phyloP scores from a whole-genome alignment of 2,329 filamentous ascomycete genomes.

The Periglandula ipomoeae region DNA sequence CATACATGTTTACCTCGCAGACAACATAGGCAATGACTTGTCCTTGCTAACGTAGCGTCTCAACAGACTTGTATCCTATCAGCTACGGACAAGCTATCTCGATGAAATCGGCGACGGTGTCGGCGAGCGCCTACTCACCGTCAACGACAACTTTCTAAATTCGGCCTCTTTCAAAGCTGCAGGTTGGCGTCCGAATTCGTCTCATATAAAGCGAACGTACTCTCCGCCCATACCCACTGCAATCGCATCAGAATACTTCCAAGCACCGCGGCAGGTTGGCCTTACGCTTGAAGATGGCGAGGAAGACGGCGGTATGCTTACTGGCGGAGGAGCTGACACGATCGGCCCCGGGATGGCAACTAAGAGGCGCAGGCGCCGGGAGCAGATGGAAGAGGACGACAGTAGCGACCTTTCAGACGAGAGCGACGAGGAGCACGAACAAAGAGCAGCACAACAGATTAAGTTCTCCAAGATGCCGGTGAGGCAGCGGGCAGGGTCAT shows the following conservation, averaged over 20 bases:
- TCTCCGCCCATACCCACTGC: constrained; percentile 80
- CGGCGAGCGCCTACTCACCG: constrained; percentile 72
- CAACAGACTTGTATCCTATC: constrained; percentile 67
- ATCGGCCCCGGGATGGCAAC: constrained; percentile 58
- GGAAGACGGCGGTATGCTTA: constrained; percentile 65
- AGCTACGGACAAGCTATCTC: constrained; percentile 72
- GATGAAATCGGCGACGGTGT: constrained; percentile 75
- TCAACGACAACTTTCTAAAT: constrained; percentile 72
- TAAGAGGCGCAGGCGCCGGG: constrained; percentile 55
- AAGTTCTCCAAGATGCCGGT: constrained; percentile 96
- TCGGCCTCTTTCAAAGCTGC: constrained; percentile 74
- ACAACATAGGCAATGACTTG: neutral
- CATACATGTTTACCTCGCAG: no score
- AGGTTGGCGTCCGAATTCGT: constrained; percentile 66
- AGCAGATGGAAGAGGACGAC: constrained; percentile 76
- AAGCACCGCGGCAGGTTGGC: constrained; percentile 54
- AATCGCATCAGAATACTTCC: constrained; percentile 76
- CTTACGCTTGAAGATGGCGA: constrained; percentile 61
- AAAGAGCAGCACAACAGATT: constrained; percentile 77
- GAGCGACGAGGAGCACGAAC: constrained; percentile 68
- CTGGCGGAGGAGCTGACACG: constrained; percentile 57
- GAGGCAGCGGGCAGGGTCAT: constrained; percentile 76
- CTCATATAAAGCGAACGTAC: constrained; percentile 73
- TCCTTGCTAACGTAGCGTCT: neutral
- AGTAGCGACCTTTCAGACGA: constrained; percentile 80